A percentile compares a stretch with the other conserved stretches of the same genome.
These are phyloP conservation scores for Coemansia sp. DNA, from an alignment of 192 early-diverging fungal genomes.

Conservation along the genomic window DNA sequence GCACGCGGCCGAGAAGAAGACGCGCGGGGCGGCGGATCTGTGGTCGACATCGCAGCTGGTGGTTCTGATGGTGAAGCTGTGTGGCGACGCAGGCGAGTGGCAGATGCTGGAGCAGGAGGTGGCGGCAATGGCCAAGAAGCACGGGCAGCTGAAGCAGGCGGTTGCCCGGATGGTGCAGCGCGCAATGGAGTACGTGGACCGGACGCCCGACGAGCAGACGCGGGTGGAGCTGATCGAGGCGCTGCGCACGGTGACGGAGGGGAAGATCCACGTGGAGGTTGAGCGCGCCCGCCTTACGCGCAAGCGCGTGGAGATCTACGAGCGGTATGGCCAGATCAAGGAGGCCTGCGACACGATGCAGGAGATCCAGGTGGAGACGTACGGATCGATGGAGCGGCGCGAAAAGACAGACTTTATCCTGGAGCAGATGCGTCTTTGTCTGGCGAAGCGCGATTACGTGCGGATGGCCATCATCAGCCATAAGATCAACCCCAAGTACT, in stretches of 20 bases:
- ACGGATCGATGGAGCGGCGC: constrained; percentile 97
- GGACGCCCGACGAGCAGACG: constrained; percentile 75
- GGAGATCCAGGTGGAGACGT: constrained; percentile 98
- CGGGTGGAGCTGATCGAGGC: constrained; percentile 93
- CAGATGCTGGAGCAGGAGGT: constrained; percentile 91
- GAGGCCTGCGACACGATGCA: constrained; percentile 95
- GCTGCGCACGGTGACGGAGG: constrained; percentile 92
- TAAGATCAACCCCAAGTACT: constrained; percentile 96
- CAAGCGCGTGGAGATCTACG: constrained; percentile 84
- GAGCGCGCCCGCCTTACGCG: constrained; percentile 93
- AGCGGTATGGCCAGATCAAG: constrained; percentile 84
- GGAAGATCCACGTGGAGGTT: constrained; percentile 99
- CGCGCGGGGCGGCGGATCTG: constrained; percentile 85
- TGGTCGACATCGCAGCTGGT: constrained; percentile 87
- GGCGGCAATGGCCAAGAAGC: constrained; percentile 91
- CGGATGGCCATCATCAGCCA: constrained; percentile 91
- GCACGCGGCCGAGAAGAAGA: constrained; percentile 90
- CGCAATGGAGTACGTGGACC: constrained; percentile 85
- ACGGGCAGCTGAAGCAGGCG: constrained; percentile 94
- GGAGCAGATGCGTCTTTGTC: constrained; percentile 95
- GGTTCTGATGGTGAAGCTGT: constrained; percentile 74
- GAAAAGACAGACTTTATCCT: constrained; percentile 99
- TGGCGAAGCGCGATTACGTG: constrained; percentile 91
- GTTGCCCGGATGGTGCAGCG: constrained; percentile 94
- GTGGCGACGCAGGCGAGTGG: constrained; percentile 76